Evolutionary conservation across 2,329 filamentous ascomycete genomes (phyloP).

Genomic region (Monosporascus sp.): DNA sequence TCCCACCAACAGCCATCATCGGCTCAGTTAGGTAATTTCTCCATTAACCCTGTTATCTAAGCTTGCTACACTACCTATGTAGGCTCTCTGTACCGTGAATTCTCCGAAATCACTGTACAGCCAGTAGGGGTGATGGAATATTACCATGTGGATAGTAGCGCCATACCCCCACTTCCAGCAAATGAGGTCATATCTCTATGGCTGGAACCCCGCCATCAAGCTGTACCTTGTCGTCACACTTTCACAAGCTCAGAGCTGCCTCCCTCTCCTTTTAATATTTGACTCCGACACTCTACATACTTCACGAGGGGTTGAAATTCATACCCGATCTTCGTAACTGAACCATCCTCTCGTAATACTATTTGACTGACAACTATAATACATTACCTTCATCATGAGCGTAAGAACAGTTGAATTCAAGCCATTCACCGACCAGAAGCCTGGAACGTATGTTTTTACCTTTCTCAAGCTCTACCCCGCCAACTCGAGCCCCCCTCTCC

Average conservation of each 20-base stretch:
- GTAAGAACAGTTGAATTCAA: constrained; percentile 74
- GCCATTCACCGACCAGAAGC: constrained; percentile 94
- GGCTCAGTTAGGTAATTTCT: too few species aligned
- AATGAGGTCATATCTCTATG: constrained; percentile 3
- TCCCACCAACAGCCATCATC: neutral
- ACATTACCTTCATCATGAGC: constrained; percentile 49
- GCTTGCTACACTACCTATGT: too few species aligned
- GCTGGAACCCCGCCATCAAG: neutral
- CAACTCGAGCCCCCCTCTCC: constrained; percentile 14
- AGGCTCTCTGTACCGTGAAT: too few species aligned
- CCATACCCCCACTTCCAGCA: constrained; percentile 1
- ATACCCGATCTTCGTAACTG: neutral
- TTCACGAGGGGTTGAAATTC: neutral
- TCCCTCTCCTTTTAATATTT: neutral
- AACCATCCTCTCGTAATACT: neutral
- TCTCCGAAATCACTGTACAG: too few species aligned
- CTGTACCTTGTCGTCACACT: neutral
- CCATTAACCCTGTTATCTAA: too few species aligned
- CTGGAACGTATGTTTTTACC: constrained; percentile 78
- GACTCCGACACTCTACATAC: neutral
- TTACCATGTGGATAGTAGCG: too few species aligned
- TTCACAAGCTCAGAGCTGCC: neutral
- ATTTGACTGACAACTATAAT: neutral
- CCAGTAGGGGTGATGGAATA: too few species aligned
- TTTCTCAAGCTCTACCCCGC: constrained; percentile 27